Evolutionary conservation across 768 basidiomycete species (phyloP), one percentile per base, ranked within the genome.

Genomic region (Podaxis sp.): DNA sequence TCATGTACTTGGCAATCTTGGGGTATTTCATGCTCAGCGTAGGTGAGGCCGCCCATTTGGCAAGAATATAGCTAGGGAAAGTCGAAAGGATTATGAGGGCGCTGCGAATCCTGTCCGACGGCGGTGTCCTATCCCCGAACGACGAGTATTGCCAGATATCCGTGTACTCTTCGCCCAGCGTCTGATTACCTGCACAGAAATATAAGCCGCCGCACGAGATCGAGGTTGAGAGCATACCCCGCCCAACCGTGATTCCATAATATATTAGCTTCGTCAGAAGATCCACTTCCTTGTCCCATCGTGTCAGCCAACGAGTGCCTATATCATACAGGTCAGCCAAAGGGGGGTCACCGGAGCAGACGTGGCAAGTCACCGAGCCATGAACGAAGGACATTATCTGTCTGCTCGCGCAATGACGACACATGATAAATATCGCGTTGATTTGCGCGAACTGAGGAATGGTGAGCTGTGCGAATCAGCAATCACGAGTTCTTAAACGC

Each of bases 151-250:
- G 85, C 90, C 92, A 91, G 37, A 90, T 87, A 68, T 90, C 89
- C 0, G 91, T 93, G 68, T 95, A 95, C 70, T 95, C 93, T 72
- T 95, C 93, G n/a, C 93, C 93, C 0, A 94, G 79, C 3, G 90
- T 93, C 73, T 94, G 93, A 9, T 81, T 82, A 15, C 87, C 93
- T 94, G 63, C 57, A 15, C 41, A 15, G 41, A 43, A 64, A 55
- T 12, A 62, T 53, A 17, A 9, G 25, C 33, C 37, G 56, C 27
- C 51, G 7, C 29, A 24, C 25, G 37, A 50, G 50, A 7, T 41
- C 46, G 41, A n/a, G 19, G 7, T 54, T 17, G 47, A 55, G 46
- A 38, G 29, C 66, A 77, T 63, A 92, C 93, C 90, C 75, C 85
- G 79, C 58, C 90, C 90, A 53, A 85, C 84, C 1, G 91, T 91